Conservation (phyloP, 352 stramenopile genomes). For the Phytophthora meadii region DNA sequence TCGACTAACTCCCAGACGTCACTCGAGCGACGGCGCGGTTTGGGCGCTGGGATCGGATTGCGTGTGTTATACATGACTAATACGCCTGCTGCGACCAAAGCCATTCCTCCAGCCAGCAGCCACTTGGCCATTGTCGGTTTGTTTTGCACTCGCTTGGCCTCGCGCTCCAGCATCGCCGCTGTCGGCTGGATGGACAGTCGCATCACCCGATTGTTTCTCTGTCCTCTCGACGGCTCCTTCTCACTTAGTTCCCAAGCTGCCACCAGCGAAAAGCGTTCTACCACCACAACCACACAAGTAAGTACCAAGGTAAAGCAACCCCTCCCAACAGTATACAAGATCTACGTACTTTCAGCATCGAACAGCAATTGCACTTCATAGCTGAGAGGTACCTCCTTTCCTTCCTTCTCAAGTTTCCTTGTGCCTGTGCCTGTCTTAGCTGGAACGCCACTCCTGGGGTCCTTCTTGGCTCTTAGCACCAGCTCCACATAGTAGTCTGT, state of each 20-base stretch:
- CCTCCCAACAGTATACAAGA: neutral
- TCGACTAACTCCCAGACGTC: conserved; percentile 63
- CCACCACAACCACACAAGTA: neutral
- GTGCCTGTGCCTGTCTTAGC: conserved; percentile 36
- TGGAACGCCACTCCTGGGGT: conserved; percentile 26
- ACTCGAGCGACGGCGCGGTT: conserved; percentile 40
- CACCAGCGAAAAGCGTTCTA: conserved; percentile 64
- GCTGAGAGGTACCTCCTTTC: conserved; percentile 35
- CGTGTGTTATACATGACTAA: conserved; percentile 61
- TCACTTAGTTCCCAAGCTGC: conserved; percentile 64
- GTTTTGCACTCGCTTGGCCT: conserved; percentile 28
- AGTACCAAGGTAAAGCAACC: neutral
- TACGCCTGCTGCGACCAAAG: conserved; percentile 51
- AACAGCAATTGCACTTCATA: conserved; percentile 64
- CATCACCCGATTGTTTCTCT: conserved; percentile 35
- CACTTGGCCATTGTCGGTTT: conserved; percentile 35
- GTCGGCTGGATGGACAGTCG: conserved; percentile 59
- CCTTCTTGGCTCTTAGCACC: conserved; percentile 31
- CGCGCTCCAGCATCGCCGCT: conserved; percentile 44
- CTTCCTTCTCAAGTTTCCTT: conserved; percentile 26
- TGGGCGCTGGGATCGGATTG: conserved; percentile 29
- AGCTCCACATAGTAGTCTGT: conserved; percentile 40
- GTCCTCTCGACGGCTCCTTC: conserved; percentile 30
- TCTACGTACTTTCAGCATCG: conserved; percentile 44
- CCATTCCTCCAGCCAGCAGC: conserved; percentile 56